Conservation (phyloP, 2,329 filamentous ascomycete species). For the Chaetomium olivaceum region DNA sequence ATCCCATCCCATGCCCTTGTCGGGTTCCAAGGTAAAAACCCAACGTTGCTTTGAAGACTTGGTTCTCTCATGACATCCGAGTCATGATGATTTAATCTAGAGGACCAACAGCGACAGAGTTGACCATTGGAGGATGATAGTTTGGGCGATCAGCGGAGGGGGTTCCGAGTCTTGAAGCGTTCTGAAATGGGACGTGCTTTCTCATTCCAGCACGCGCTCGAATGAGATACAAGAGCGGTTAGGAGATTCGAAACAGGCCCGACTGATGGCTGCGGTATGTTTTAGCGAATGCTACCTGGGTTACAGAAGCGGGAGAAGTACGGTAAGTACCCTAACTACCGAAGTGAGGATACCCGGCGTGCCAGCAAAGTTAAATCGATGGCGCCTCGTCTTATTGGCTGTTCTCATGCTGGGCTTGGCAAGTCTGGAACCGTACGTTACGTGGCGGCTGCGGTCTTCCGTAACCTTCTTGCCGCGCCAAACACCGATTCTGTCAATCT, state of each 20-base stretch:
- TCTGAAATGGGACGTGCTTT: neutral
- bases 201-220: neutral
- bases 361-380: neutral
- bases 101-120: neutral
- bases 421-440: too few species aligned
- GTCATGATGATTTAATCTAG: neutral
- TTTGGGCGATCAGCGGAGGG: neutral
- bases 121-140: neutral
- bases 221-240: neutral
- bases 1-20: neutral
- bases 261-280: neutral
- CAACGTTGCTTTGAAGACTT: neutral
- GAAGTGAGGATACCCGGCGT: neutral
- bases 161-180: neutral
- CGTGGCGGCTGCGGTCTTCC: too few species aligned
- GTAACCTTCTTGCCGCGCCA: too few species aligned
- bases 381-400: neutral
- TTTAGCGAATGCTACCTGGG: neutral
- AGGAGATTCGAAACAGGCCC: neutral
- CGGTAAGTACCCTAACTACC: too few species aligned
- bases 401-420: neutral
- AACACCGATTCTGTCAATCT: too few species aligned
- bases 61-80: neutral
- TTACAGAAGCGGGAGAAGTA: neutral
- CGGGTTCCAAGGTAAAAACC: neutral